A percentile compares a stretch with the other conserved stretches of the same genome.
Evolutionary conservation across 2,329 filamentous ascomycete species (phyloP).

Genomic region (Fusarium mundagurra): DNA sequence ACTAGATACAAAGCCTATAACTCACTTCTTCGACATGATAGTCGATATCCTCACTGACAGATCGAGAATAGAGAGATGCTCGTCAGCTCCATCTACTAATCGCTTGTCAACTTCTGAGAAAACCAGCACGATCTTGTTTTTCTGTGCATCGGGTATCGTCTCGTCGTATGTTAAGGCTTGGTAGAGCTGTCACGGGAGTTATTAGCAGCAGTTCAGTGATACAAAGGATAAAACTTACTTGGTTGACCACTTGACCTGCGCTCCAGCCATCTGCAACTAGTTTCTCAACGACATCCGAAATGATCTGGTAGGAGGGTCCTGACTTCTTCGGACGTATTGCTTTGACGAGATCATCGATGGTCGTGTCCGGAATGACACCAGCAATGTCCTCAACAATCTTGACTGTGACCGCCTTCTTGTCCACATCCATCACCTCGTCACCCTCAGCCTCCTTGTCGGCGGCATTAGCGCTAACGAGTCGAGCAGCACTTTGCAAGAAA

Average conservation of each 20-base stretch:
- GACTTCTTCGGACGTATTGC: conserved; percentile 79
- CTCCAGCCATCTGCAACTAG: conserved; percentile 98
- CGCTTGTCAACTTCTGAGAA: conserved; percentile 97
- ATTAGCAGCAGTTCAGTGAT: conserved; percentile 3
- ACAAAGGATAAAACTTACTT: conserved; percentile 62
- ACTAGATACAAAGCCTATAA: neutral
- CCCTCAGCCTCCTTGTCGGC: conserved; percentile 59
- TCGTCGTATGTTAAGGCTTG: conserved; percentile 86
- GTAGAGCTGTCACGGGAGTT: conserved; percentile 68
- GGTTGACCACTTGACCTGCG: conserved; percentile 84
- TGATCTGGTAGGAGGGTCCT: conserved; percentile 73
- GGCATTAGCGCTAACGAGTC: conserved; percentile 77
- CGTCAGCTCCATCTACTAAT: conserved; percentile 92
- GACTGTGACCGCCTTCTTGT: conserved; percentile 73
- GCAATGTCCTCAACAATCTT: conserved; percentile 93
- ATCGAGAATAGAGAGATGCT: conserved; percentile 91
- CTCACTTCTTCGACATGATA: conserved; percentile 65
- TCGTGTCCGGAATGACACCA: conserved; percentile 84
- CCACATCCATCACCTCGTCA: conserved; percentile 70
- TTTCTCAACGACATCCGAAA: conserved; percentile 85
- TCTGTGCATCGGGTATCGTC: conserved; percentile 82
- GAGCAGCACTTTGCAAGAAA: conserved; percentile 92
- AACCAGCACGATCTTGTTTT: conserved; percentile 86
- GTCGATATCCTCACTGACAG: conserved; percentile 82
- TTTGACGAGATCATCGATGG: conserved; percentile 75